A percentile compares a stretch with the other conserved stretches of the same genome.
Conservation (phyloP, 768 basidiomycete species). For the Aureoboletus auriporus region DNA sequence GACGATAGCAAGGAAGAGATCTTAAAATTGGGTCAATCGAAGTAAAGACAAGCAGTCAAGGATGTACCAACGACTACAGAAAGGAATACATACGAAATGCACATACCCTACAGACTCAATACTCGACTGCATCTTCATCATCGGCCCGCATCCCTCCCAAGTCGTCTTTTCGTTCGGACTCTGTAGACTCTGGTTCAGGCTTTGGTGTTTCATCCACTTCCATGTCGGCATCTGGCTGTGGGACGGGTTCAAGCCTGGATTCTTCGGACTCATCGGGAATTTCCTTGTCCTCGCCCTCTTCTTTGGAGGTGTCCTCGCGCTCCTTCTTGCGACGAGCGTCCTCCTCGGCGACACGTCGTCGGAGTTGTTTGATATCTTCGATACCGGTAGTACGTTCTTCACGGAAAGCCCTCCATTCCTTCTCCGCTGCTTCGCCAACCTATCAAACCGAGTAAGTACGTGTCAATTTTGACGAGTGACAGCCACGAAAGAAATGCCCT, state of each 20-base stretch:
- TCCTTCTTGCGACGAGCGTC: slow-evolving; percentile 46
- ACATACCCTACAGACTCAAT: slow-evolving; percentile 40
- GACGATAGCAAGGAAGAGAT: background rate
- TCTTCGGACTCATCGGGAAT: slow-evolving; percentile 27
- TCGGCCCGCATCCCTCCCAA: slow-evolving; percentile 55
- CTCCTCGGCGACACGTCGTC: slow-evolving; percentile 64
- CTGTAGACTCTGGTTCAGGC: slow-evolving; percentile 32
- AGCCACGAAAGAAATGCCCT: background rate
- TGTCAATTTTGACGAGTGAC: background rate
- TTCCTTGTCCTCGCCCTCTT: slow-evolving; percentile 31
- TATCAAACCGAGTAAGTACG: slow-evolving; percentile 23
- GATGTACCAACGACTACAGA: slow-evolving; percentile 6
- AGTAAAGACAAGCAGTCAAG: slow-evolving; percentile 17
- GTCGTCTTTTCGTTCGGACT: slow-evolving; percentile 52
- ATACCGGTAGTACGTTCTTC: slow-evolving; percentile 56
- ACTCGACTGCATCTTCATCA: slow-evolving; percentile 81
- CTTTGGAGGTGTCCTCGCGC: slow-evolving; percentile 35
- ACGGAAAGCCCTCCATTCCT: slow-evolving; percentile 64
- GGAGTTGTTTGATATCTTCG: slow-evolving; percentile 57
- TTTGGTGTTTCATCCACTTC: slow-evolving; percentile 35
- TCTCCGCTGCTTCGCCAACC: slow-evolving; percentile 60
- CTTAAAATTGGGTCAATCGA: slow-evolving; percentile 9
- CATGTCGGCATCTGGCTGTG: slow-evolving; percentile 28
- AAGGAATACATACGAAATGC: slow-evolving; percentile 22
- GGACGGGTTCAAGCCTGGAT: slow-evolving; percentile 15